A percentile compares a stretch with the other conserved stretches of the same genome.
Evolutionary conservation across 371 early-diverging fungal species (phyloP).

Genomic region (Syncephalastrum monosporum): DNA sequence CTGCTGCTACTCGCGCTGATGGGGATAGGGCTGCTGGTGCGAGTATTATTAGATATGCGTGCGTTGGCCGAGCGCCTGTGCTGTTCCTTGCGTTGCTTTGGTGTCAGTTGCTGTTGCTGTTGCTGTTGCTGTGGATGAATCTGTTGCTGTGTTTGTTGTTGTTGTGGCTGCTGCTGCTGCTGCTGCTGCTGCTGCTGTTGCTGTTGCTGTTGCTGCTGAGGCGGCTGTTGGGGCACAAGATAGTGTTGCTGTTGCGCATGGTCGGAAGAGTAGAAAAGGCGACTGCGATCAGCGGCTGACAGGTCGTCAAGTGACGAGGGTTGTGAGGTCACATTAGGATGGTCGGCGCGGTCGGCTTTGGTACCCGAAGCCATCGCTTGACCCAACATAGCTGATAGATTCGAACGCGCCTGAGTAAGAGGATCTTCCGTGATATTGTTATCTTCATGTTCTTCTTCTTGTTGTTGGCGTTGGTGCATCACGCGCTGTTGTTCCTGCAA

Average conservation of each 20-base stretch:
- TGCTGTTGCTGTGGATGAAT: slow-evolving; percentile 5
- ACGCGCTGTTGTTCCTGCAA: slow-evolving; percentile 22
- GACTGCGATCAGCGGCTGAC: too few species aligned
- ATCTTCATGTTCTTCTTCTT: slow-evolving; percentile 10
- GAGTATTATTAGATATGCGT: too few species aligned
- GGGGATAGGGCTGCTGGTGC: slow-evolving; percentile 3
- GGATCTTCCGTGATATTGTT: neutral
- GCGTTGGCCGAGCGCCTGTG: too few species aligned
- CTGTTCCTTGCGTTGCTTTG: neutral
- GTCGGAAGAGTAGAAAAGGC: slow-evolving; percentile 3
- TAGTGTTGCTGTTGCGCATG: neutral
- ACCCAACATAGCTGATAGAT: slow-evolving; percentile 23
- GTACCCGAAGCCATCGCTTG: slow-evolving; percentile 2
- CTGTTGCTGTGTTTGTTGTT: slow-evolving; percentile 1
- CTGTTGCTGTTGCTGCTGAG: slow-evolving; percentile 3
- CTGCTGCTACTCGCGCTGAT: slow-evolving; percentile 6
- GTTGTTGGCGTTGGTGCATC: slow-evolving; percentile 11
- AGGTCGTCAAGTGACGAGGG: too few species aligned
- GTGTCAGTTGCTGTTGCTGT: neutral
- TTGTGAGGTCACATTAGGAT: too few species aligned
- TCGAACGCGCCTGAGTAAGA: slow-evolving; percentile 14
- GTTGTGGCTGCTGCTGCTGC: slow-evolving; percentile 1
- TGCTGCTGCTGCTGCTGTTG: slow-evolving; percentile 2
- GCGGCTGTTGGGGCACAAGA: neutral
- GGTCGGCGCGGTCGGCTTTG: too few species aligned